Evolutionary conservation across 306 rosid genomes (phyloP).

Genomic region (Herpetospermum pedunculosum): DNA sequence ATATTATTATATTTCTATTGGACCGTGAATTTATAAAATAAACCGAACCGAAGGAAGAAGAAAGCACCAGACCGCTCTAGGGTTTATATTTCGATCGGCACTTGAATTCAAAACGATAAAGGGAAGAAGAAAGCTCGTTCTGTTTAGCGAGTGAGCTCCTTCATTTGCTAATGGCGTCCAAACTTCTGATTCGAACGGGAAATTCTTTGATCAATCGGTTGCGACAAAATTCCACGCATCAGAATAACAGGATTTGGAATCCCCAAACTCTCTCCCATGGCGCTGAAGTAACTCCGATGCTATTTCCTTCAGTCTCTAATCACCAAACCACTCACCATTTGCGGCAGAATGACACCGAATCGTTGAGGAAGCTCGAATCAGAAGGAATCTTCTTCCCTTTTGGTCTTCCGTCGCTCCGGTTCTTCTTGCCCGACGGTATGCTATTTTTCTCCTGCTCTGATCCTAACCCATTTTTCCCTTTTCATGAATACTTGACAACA

Average conservation of each 20-base stretch:
- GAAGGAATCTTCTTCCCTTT: slow-evolving; percentile 44
- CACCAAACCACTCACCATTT: slow-evolving; percentile 24
- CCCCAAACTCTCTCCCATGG: slow-evolving; percentile 17
- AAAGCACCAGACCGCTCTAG: no score
- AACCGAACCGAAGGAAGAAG: no score
- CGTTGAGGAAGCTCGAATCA: slow-evolving; percentile 19
- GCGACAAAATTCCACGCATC: slow-evolving; percentile 27
- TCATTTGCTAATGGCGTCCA: slow-evolving; percentile 56
- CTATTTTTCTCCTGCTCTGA: neutral
- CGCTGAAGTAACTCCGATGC: slow-evolving; percentile 34
- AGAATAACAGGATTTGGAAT: slow-evolving; percentile 15
- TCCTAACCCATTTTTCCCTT: no score
- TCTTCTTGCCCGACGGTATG: slow-evolving; percentile 81
- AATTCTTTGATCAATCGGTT: slow-evolving; percentile 41
- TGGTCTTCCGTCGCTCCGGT: slow-evolving; percentile 64
- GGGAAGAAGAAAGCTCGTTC: neutral
- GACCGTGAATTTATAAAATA: no score
- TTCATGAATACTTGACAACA: no score
- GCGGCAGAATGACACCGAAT: slow-evolving; percentile 49
- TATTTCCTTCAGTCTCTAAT: slow-evolving; percentile 48
- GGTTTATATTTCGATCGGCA: no score
- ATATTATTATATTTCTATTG: no score
- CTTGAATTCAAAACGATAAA: no score
- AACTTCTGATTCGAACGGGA: slow-evolving; percentile 47
- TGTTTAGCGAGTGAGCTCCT: slow-evolving; percentile 15